These are phyloP conservation scores for Flaveria trinervia DNA, from an alignment of 129 eudicot genomes.

Conservation along the genomic window DNA sequence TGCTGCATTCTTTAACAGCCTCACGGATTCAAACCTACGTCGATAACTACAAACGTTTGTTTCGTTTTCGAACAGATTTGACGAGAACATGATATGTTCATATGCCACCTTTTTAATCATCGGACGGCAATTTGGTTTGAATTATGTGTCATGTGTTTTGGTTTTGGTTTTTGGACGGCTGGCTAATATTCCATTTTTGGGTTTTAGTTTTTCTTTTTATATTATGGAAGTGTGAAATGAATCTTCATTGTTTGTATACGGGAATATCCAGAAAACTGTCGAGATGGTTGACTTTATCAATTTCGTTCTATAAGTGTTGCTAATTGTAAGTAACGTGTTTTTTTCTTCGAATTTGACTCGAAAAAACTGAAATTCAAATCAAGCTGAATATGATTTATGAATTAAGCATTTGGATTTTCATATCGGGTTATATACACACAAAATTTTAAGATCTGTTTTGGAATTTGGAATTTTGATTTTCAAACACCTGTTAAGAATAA, in stretches of 20 bases:
- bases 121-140: slow-evolving; percentile 33
- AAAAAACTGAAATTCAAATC: too few species aligned
- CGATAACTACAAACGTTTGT: slow-evolving; percentile 11
- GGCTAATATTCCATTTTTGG: slow-evolving; percentile 22
- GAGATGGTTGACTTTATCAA: background rate
- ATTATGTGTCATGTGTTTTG: slow-evolving; percentile 16
- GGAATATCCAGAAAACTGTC: background rate
- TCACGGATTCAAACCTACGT: background rate
- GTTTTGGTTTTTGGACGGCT: slow-evolving; percentile 29
- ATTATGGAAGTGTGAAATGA: background rate
- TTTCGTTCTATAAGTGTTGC: too few species aligned
- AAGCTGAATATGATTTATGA: too few species aligned
- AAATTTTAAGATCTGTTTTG: too few species aligned
- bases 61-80: slow-evolving; percentile 21
- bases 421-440: too few species aligned
- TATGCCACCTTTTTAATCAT: background rate
- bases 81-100: background rate
- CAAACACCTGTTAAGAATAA: background rate
- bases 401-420: too few species aligned
- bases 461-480: too few species aligned
- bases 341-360: too few species aligned
- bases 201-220: background rate
- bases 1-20: slow-evolving; percentile 1
- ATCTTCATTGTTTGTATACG: background rate
- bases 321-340: too few species aligned